Conservation (phyloP, 1,284 basidiomycete genomes). For the Trametes versicolor region DNA sequence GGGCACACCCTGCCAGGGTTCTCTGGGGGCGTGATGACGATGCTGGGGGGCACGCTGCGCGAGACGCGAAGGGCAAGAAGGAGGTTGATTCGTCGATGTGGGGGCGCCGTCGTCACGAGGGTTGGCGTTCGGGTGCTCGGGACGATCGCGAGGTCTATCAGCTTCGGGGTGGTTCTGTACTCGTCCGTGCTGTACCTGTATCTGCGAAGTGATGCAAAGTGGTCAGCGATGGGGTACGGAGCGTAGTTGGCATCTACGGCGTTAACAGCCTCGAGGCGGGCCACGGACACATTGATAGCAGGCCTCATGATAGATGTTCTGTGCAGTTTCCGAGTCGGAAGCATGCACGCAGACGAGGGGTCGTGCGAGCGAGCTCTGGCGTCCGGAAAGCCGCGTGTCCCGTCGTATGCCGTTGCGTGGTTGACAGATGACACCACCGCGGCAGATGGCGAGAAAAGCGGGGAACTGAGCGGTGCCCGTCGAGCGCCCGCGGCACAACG, state of each 20-base stretch:
- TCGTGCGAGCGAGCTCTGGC: background rate
- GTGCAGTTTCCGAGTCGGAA: background rate
- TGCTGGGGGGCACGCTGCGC: background rate
- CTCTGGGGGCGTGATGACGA: background rate
- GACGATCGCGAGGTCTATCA: constrained; percentile 6
- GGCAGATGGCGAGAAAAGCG: background rate
- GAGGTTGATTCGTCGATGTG: too few relatives aligned
- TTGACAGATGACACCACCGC: background rate
- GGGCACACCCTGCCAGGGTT: too few relatives aligned
- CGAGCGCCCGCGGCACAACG: background rate
- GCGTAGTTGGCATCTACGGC: background rate
- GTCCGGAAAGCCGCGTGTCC: background rate
- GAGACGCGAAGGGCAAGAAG: background rate
- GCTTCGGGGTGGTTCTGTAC: background rate
- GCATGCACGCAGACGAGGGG: background rate
- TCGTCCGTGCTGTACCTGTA: background rate
- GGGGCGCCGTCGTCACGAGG: background rate
- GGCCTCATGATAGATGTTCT: background rate
- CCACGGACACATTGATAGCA: background rate
- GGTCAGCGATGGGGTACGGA: background rate
- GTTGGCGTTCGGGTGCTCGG: background rate
- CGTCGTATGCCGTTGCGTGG: background rate
- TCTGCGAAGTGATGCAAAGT: background rate
- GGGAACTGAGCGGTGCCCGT: background rate
- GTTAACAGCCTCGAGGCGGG: background rate